Conservation (phyloP, 2,329 filamentous ascomycete genomes). For the Rhynchosporium secalis region DNA sequence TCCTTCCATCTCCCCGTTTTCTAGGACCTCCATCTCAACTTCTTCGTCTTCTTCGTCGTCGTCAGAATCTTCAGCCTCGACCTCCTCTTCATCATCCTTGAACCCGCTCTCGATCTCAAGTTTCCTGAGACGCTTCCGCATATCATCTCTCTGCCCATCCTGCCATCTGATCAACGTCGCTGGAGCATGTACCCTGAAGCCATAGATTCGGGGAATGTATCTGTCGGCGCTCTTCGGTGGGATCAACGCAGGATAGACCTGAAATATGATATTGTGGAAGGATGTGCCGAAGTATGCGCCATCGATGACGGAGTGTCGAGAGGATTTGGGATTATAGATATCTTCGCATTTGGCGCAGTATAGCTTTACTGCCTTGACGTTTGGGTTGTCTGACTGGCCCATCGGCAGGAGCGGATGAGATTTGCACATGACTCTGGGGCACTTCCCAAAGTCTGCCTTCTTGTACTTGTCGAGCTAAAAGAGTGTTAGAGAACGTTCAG, state of each 20-base stretch:
- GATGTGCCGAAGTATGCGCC: slow-evolving; percentile 97
- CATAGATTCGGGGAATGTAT: slow-evolving; percentile 88
- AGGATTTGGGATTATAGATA: slow-evolving; percentile 98
- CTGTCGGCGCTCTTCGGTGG: slow-evolving; percentile 82
- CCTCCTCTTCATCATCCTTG: slow-evolving; percentile 63
- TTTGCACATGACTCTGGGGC: slow-evolving; percentile 92
- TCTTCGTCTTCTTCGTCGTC: slow-evolving; percentile 49
- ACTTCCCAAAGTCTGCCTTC: slow-evolving; percentile 96
- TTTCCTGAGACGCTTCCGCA: slow-evolving; percentile 72
- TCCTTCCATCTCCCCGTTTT: slow-evolving; percentile 31
- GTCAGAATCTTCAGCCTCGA: slow-evolving; percentile 59
- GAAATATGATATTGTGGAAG: slow-evolving; percentile 99
- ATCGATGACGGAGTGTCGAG: slow-evolving; percentile 90
- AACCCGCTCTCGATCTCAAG: slow-evolving; percentile 79
- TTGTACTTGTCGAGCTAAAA: slow-evolving; percentile 95
- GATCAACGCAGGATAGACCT: slow-evolving; percentile 90
- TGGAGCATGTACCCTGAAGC: slow-evolving; percentile 90
- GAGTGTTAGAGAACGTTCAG: slow-evolving; percentile 24
- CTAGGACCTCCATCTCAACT: slow-evolving; percentile 34
- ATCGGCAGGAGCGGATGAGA: slow-evolving; percentile 91
- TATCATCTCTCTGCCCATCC: slow-evolving; percentile 73
- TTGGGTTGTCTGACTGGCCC: slow-evolving; percentile 87
- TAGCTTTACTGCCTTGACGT: slow-evolving; percentile 88
- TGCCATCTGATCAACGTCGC: slow-evolving; percentile 93
- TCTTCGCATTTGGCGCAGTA: slow-evolving; percentile 98